phyloP scores from a whole-genome alignment of 2,329 filamentous ascomycete species.

The Sporothrix brunneoviolacea region DNA sequence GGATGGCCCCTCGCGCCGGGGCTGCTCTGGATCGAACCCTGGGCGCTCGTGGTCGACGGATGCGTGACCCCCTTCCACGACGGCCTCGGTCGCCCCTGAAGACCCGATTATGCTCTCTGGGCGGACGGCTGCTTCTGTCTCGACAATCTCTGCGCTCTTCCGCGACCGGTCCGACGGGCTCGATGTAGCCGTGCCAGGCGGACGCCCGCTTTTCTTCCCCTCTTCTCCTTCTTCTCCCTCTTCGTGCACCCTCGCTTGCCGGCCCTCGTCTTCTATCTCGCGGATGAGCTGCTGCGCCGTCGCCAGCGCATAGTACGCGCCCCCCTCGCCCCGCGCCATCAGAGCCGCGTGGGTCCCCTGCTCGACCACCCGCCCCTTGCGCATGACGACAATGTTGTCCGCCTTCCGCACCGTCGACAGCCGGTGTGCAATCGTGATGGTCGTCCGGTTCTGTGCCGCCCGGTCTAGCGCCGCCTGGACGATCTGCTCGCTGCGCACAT shows the following conservation, averaged over 20 bases:
- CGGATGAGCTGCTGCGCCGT: conserved; percentile 51
- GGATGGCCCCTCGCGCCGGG: no score
- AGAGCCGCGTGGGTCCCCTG: conserved; percentile 70
- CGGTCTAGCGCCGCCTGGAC: conserved; percentile 26
- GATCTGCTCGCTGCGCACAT: conserved; percentile 34
- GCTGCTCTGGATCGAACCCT: no score
- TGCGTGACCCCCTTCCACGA: no score
- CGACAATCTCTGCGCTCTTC: conserved; percentile 29
- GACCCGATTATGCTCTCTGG: neutral
- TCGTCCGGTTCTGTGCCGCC: conserved; percentile 23
- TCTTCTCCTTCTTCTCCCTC: no score
- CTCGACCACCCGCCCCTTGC: conserved; percentile 64
- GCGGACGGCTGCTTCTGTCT: conserved; percentile 14
- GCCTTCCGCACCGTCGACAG: conserved; percentile 66
- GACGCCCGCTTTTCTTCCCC: no score
- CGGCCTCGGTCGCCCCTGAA: no score
- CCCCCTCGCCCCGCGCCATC: conserved; percentile 48
- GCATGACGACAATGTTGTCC: conserved; percentile 70
- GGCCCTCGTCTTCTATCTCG: neutral
- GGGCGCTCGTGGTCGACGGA: no score
- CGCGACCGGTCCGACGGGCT: no score
- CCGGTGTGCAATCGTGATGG: conserved; percentile 39
- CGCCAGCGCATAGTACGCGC: conserved; percentile 63
- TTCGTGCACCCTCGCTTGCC: neutral
- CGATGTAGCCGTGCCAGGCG: no score